A percentile compares a stretch with the other conserved stretches of the same genome.
Conservation (phyloP, 1,284 basidiomycete genomes). For the Ceratobasidium sp. region DNA sequence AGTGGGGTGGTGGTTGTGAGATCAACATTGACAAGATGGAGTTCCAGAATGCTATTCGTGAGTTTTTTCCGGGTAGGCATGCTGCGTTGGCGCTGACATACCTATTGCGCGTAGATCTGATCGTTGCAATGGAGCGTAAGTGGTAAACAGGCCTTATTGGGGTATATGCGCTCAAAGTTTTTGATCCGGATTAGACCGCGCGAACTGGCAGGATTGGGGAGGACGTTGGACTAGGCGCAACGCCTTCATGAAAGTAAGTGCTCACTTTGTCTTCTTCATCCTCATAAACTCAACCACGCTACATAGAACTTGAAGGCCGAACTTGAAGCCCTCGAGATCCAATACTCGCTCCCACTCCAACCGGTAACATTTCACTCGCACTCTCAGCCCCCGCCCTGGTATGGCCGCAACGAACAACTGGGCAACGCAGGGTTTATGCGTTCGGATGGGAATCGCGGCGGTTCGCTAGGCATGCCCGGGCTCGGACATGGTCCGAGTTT, state of each 20-base stretch:
- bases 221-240: conserved; percentile 64
- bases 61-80: neutral
- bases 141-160: conserved; percentile 46
- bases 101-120: conserved; percentile 58
- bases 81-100: neutral
- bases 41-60: conserved; percentile 73
- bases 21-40: conserved; percentile 64
- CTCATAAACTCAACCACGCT: neutral
- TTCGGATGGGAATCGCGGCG: conserved; percentile 43
- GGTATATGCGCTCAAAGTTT: neutral
- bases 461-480: conserved; percentile 34
- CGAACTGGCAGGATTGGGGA: conserved; percentile 91
- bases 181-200: conserved; percentile 64
- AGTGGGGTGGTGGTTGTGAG: conserved; percentile 63
- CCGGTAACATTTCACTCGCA: conserved; percentile 67
- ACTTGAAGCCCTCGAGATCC: conserved; percentile 77
- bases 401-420: conserved; percentile 16
- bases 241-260: conserved; percentile 47
- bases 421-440: conserved; percentile 44
- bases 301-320: conserved; percentile 72
- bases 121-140: conserved; percentile 82
- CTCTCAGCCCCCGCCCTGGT: conserved; percentile 44
- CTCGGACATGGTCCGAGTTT: conserved; percentile 33
- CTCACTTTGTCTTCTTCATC: neutral
- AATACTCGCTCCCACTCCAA: conserved; percentile 77